Base-by-base conservation (phyloP, 2,329 filamentous ascomycete species). In the Ustulina deusta region DNA sequence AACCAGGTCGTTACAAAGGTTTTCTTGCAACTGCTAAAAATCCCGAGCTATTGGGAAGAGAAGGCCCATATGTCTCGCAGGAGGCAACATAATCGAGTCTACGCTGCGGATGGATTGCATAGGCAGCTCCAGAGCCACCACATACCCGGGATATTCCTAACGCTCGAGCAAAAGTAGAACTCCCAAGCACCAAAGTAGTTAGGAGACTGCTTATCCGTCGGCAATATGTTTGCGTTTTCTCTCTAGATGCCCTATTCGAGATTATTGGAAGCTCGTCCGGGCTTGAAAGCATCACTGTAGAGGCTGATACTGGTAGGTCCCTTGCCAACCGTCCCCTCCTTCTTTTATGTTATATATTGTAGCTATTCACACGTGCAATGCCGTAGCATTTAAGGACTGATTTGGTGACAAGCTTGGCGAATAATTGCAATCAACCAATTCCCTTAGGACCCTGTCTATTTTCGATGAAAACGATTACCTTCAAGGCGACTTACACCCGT, bases 221-320 rank as follows among this genome's bases (percentile, higher is more conserved):
- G n/a, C 51, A 55, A n/a, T 17, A 55, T 55, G n/a, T 55, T 38
- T 38, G 17, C 32, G 1, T 4, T 11, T 55, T 55, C 11, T 5
- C 3, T 38, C 20, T n/a, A 22, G 32, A 29, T 5, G 5, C 48
- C 25, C 27, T 51, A n/a, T 55, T 38, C n/a, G n/a, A 38, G 3
- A 38, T 25, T 3, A 25, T 38, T 34, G 13, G 11, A 22, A 22
- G 51, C 29, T 25, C 38, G n/a, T 6, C 51, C 32, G 29, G 51
- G n/a, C 51, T 55, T 55, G 51, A 55, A 25, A 38, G 51, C 13
- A 38, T 38, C 11, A 55, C 17, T 38, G 3, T 55, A 13, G 51
- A 55, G 20, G 17, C 32, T 52, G 11, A 52, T n/a, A 15, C 29
- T 6, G 15, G 49, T 52, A 52, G 49, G 49, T 34, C 5, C 49